Evolutionary conservation across 1,284 basidiomycete species (phyloP).

Genomic region (Chiua sp.): DNA sequence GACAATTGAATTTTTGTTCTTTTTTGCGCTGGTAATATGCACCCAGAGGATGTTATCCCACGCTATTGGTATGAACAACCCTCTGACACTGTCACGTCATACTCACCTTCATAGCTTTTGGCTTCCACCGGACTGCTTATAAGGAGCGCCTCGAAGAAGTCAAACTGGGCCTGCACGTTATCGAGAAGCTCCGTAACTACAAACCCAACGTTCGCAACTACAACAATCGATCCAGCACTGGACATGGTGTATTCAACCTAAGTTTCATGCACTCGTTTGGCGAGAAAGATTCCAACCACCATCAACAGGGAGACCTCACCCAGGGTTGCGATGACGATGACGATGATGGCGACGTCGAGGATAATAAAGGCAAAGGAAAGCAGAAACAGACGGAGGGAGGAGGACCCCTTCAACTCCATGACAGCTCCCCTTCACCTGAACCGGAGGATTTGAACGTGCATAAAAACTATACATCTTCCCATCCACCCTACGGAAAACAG

Average conservation of each 20-base stretch:
- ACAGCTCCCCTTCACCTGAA: constrained; percentile 7
- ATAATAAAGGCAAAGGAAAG: constrained; percentile 39
- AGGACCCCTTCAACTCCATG: constrained; percentile 7
- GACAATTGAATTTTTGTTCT: constrained; percentile 72
- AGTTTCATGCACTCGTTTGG: constrained; percentile 35
- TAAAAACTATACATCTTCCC: constrained; percentile 2
- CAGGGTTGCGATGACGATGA: constrained; percentile 20
- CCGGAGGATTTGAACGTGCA: constrained; percentile 11
- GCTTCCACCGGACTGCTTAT: constrained; percentile 80
- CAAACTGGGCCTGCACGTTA: constrained; percentile 57
- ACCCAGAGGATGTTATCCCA: constrained; percentile 70
- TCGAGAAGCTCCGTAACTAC: constrained; percentile 75
- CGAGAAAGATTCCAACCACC: constrained; percentile 34
- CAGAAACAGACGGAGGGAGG: constrained; percentile 8
- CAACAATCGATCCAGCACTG: constrained; percentile 38
- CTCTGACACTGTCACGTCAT: background rate
- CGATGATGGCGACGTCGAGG: constrained; percentile 27
- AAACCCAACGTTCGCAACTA: constrained; percentile 56
- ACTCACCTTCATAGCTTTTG: constrained; percentile 52
- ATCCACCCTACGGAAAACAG: constrained; percentile 9
- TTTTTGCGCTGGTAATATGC: constrained; percentile 64
- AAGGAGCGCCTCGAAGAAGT: constrained; percentile 72
- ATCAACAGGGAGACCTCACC: constrained; percentile 11
- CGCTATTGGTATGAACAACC: constrained; percentile 47
- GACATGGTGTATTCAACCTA: constrained; percentile 46